Conservation (phyloP, 805 yeast species). For the Lipomyces yamanashiensis region DNA sequence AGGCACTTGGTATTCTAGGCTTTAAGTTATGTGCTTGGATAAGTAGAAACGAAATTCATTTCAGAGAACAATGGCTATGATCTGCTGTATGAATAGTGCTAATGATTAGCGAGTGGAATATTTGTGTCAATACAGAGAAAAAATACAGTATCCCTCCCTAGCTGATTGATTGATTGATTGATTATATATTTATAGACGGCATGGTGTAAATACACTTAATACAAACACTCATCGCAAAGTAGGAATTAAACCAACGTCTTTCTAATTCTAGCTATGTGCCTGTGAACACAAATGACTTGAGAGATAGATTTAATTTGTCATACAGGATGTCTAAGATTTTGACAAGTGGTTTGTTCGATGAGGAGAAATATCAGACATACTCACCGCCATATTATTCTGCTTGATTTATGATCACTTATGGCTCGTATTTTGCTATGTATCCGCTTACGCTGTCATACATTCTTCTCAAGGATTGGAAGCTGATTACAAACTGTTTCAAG, state of each 20-base stretch:
- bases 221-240: no score
- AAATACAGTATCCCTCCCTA: not conserved
- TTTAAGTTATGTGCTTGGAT: no score
- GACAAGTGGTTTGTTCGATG: conserved; percentile 52
- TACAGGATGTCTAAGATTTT: conserved; percentile 60
- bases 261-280: conserved; percentile 66
- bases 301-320: conserved; percentile 55
- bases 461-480: conserved; percentile 11
- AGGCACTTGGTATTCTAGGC: no score
- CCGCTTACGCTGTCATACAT: conserved; percentile 20
- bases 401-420: conserved; percentile 60
- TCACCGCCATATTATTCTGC: conserved; percentile 68
- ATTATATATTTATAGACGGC: no score
- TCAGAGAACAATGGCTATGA: no score
- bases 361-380: conserved; percentile 56
- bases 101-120: no score
- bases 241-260: no score
- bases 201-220: no score
- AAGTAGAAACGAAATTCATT: no score
- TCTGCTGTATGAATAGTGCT: no score
- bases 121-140: no score
- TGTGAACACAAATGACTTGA: conserved; percentile 51
- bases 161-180: not conserved
- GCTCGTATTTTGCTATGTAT: conserved; percentile 62
- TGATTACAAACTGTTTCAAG: not conserved